Evolutionary conservation across 768 basidiomycete genomes (phyloP).

Genomic region (Tremella mesenterica): DNA sequence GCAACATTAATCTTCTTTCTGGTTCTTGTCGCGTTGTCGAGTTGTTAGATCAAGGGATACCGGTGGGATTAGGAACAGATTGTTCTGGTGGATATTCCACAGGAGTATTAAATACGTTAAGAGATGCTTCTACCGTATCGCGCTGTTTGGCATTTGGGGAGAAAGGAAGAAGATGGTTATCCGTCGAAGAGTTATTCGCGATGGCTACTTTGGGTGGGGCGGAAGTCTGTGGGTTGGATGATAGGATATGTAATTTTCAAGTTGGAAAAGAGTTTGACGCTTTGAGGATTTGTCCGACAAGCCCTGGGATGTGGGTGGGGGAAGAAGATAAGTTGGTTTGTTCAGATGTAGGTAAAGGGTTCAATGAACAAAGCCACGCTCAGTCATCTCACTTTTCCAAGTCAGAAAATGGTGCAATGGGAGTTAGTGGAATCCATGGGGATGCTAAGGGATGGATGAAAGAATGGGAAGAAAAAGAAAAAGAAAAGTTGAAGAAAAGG

Average conservation of each 20-base stretch:
- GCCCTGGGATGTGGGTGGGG: conserved; percentile 34
- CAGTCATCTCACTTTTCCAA: no score
- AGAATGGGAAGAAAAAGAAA: no score
- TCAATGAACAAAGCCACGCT: no score
- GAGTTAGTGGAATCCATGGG: no score
- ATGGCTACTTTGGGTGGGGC: conserved; percentile 91
- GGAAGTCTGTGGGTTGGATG: conserved; percentile 61
- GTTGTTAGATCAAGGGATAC: conserved; percentile 74
- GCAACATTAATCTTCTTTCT: conserved; percentile 82
- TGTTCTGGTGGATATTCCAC: conserved; percentile 71
- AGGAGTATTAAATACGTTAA: conserved; percentile 65
- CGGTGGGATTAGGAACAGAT: conserved; percentile 93
- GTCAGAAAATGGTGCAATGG: no score
- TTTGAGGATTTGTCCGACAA: conserved; percentile 56
- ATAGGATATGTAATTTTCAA: conserved; percentile 65
- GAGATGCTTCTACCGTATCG: conserved; percentile 60
- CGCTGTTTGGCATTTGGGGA: conserved; percentile 55
- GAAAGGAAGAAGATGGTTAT: conserved; percentile 50
- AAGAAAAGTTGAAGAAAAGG: conserved; percentile 50
- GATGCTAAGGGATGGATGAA: no score
- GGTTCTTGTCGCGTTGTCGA: conserved; percentile 71
- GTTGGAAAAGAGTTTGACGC: conserved; percentile 87
- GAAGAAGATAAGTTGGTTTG: conserved; percentile 48
- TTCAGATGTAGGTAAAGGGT: no score
- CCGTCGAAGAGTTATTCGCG: conserved; percentile 68